Evolutionary conservation across 192 early-diverging fungal species (phyloP), one percentile per base, ranked within the genome.

Genomic region (Funneliformis mosseae): DNA sequence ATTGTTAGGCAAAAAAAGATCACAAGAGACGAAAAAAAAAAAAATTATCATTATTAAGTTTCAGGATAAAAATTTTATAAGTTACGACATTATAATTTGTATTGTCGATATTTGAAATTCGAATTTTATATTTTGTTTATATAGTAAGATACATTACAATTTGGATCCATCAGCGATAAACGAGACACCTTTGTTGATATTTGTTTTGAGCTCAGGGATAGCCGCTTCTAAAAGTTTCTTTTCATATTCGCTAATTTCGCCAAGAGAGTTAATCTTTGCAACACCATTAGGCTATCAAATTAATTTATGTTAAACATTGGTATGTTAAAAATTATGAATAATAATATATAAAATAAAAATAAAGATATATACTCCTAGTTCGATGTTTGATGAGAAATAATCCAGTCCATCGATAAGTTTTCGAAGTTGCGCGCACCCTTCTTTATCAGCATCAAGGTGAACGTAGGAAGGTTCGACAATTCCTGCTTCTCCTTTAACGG

Each of bases 401-500:
- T 92, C 89, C 39, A 94, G 81, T 4, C 88, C 88, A 21, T 42
- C 41, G n/a, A 76, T 74, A 67, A 78, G 71, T 11, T 27, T 60
- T 33, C 45, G 55, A 74, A 86, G 76, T 25, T 64, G n/a, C 0
- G 28, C 21, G 5, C 83, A 75, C 39, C 46, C 67, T 39, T 77
- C 80, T 21, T 88, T 80, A 81, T 86, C 88, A 55, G 91, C 89
- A 82, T 86, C 84, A 71, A 96, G 88, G 84, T 93, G 85, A 84
- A 98, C 94, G 86, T 92, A 98, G 23, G 96, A 89, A 83, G 94
- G 94, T 88, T 98, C 97, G 69, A 96, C 87, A 79, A 98, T 88
- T 62, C 92, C 92, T 88, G 94, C 91, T 90, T 92, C 89, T 76
- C 92, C 93, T 70, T 87, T 87, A 25, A 94, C 88, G 27, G 83